phyloP scores from a whole-genome alignment of 371 early-diverging fungal species.

The Chytridium lagenaria region DNA sequence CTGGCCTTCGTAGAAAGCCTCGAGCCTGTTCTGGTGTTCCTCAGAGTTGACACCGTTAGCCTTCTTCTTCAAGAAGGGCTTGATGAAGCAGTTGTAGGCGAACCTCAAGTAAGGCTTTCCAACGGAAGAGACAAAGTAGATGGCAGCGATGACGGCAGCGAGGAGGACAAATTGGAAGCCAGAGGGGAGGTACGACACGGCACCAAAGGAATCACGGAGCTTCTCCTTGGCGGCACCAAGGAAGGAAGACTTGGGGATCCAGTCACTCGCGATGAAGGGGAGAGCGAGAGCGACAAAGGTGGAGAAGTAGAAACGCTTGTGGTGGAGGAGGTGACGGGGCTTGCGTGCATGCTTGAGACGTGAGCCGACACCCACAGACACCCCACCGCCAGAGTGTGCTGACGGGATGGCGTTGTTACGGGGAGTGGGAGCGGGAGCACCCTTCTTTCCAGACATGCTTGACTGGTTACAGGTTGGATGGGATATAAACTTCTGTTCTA shows the following conservation, averaged over 20 bases:
- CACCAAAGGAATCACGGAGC: conserved; percentile 22
- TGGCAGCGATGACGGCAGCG: conserved; percentile 22
- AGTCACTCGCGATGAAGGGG: conserved; percentile 40
- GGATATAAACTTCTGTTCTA: no score
- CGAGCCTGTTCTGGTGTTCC: conserved; percentile 70
- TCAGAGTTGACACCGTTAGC: conserved; percentile 46
- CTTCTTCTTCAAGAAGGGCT: conserved; percentile 68
- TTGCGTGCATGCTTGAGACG: conserved; percentile 34
- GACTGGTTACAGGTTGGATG: no score
- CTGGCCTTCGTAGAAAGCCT: conserved; percentile 78
- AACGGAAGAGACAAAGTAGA: conserved; percentile 30
- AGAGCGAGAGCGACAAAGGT: conserved; percentile 33
- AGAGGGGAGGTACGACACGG: conserved; percentile 36
- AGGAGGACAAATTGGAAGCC: conserved; percentile 35
- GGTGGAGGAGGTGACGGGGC: conserved; percentile 32
- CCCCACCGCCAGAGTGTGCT: conserved; percentile 34
- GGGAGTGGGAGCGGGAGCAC: conserved; percentile 9
- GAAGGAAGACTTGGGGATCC: conserved; percentile 35
- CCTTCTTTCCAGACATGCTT: no score
- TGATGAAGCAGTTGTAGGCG: conserved; percentile 72
- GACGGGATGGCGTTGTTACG: conserved; percentile 33
- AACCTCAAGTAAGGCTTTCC: conserved; percentile 37
- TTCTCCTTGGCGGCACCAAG: conserved; percentile 32
- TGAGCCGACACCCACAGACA: conserved; percentile 32
- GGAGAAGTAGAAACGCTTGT: conserved; percentile 48